A percentile compares a stretch with the other conserved stretches of the same genome.
Evolutionary conservation across 345 rosid genomes (phyloP).

Genomic region (Raphanus raphanistrum): DNA sequence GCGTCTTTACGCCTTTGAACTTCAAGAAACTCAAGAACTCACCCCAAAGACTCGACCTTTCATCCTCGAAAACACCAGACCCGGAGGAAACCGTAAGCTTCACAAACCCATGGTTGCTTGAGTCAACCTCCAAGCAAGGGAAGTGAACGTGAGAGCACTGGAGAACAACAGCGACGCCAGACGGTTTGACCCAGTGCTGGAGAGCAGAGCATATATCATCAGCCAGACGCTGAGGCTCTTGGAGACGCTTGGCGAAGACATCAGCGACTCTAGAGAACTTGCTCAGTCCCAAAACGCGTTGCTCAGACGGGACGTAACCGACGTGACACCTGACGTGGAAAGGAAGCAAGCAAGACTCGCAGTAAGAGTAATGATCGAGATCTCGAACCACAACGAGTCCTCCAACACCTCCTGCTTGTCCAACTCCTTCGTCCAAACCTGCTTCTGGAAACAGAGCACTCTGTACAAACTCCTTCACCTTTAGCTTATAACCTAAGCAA

Average conservation of each 20-base stretch:
- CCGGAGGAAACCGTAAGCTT: constrained; percentile 59
- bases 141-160: constrained; percentile 79
- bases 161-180: constrained; percentile 88
- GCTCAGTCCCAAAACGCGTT: constrained; percentile 84
- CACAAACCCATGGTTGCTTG: constrained; percentile 56
- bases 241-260: constrained; percentile 83
- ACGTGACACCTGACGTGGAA: constrained; percentile 85
- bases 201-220: constrained; percentile 76
- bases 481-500: constrained; percentile 62
- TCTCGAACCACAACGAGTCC: constrained; percentile 90
- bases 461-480: constrained; percentile 71
- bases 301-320: constrained; percentile 83
- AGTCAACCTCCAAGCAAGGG: constrained; percentile 54
- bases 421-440: constrained; percentile 64
- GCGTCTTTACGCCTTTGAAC: constrained; percentile 54
- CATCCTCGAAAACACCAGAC: constrained; percentile 71
- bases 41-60: constrained; percentile 59
- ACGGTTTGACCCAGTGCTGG: constrained; percentile 71
- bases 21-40: constrained; percentile 68
- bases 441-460: constrained; percentile 94
- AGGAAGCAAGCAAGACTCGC: constrained; percentile 91
- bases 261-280: constrained; percentile 89
- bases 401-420: constrained; percentile 87
- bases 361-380: constrained; percentile 82
- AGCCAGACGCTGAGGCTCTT: constrained; percentile 80